Conservation (phyloP, 371 early-diverging fungal species). For the Rhizomucor pusillus region DNA sequence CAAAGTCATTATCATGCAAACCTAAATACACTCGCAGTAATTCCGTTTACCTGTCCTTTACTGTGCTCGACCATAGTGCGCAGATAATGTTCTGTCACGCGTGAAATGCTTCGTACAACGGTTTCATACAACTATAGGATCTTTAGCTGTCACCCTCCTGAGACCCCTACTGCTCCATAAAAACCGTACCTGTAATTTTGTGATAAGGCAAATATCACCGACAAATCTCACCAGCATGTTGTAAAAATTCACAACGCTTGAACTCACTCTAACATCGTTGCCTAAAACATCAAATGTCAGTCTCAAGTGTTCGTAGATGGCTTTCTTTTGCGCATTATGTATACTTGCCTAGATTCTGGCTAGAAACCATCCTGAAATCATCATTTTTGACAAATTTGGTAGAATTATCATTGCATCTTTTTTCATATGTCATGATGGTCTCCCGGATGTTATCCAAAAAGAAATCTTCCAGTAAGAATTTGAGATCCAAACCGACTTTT, state of each 20-base stretch:
- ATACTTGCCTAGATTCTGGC: constrained; percentile 52
- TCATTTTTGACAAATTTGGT: constrained; percentile 63
- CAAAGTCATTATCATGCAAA: not conserved
- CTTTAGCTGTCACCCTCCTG: not conserved
- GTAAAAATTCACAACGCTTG: constrained; percentile 63
- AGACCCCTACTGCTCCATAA: not conserved
- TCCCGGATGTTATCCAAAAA: constrained; percentile 70
- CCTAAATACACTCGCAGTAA: not conserved
- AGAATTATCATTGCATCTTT: constrained; percentile 45
- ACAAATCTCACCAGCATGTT: constrained; percentile 78
- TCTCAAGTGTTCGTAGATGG: no score
- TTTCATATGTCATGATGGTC: constrained; percentile 65
- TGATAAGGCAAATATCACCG: constrained; percentile 69
- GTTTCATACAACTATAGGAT: constrained; percentile 36
- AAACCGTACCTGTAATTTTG: constrained; percentile 61
- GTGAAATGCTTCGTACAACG: constrained; percentile 36
- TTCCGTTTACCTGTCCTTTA: constrained; percentile 36
- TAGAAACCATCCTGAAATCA: constrained; percentile 54
- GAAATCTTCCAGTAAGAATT: constrained; percentile 80
- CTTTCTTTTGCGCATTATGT: no score
- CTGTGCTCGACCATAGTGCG: constrained; percentile 36
- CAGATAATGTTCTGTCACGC: constrained; percentile 43
- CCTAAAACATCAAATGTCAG: constrained; percentile 12
- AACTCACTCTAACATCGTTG: constrained; percentile 46
- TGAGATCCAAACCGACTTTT: constrained; percentile 79